These are phyloP conservation scores for Eimeria mitis DNA, from an alignment of 169 alveolate genomes.

Conservation along the genomic window DNA sequence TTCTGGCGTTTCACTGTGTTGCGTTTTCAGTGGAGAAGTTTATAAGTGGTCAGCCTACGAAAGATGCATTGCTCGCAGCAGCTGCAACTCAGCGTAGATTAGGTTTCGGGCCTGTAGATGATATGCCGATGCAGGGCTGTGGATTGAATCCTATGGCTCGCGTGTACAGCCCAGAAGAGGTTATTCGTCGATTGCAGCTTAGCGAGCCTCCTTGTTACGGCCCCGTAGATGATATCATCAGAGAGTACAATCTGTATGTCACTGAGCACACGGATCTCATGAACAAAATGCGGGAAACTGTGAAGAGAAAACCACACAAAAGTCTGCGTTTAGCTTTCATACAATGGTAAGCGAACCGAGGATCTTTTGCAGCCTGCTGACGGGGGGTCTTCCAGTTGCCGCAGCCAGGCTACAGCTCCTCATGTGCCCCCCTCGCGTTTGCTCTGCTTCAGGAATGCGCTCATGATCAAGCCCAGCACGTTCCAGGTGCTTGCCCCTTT, in stretches of 20 bases:
- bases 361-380: neutral
- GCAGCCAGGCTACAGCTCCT: neutral
- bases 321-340: conserved; percentile 11
- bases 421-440: neutral
- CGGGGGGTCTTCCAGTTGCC: neutral
- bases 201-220: conserved; percentile 2
- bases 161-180: conserved; percentile 43
- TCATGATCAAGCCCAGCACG: conserved; percentile 30
- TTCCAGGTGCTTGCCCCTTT: conserved; percentile 20
- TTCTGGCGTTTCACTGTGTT: neutral
- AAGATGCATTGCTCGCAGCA: neutral
- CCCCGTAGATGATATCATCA: neutral
- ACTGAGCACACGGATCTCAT: conserved; percentile 4
- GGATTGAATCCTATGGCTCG: conserved; percentile 39
- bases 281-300: neutral
- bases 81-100: neutral
- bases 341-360: neutral
- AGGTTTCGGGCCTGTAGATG: neutral
- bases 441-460: conserved; percentile 29
- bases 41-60: neutral
- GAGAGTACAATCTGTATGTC: conserved; percentile 16
- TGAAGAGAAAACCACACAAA: neutral
- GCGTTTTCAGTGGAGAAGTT: conserved; percentile 30
- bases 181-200: neutral
- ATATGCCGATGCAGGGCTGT: conserved; percentile 22